phyloP scores from a whole-genome alignment of 495 filamentous ascomycete species.

The Penicillium dipodomyicola region DNA sequence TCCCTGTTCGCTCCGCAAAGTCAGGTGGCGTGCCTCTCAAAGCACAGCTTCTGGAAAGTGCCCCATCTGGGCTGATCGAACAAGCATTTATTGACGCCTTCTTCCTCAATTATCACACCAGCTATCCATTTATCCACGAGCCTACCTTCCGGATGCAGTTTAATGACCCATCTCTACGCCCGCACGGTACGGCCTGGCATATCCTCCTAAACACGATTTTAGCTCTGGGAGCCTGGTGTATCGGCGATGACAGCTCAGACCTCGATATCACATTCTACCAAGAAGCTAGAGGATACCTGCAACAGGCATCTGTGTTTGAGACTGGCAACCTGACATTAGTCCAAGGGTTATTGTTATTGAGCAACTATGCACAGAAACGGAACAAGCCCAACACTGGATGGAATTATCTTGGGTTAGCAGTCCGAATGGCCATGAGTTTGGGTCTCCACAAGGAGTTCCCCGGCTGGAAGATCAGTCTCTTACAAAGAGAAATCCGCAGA shows the following conservation, averaged over 20 bases:
- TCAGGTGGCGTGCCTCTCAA: slow-evolving; percentile 38
- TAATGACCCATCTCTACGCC: slow-evolving; percentile 48
- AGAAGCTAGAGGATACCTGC: slow-evolving; percentile 43
- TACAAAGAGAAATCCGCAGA: slow-evolving; percentile 47
- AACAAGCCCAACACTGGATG: slow-evolving; percentile 57
- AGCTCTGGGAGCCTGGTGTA: slow-evolving; percentile 52
- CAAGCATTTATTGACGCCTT: slow-evolving; percentile 52
- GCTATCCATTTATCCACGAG: slow-evolving; percentile 57
- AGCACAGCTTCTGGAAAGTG: slow-evolving; percentile 42
- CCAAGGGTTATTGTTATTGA: slow-evolving; percentile 51
- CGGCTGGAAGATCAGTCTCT: slow-evolving; percentile 52
- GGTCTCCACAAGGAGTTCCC: slow-evolving; percentile 57
- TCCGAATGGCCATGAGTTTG: slow-evolving; percentile 53
- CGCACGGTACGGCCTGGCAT: slow-evolving; percentile 51
- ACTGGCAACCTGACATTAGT: slow-evolving; percentile 52
- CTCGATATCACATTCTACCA: slow-evolving; percentile 50
- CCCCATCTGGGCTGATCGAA: slow-evolving; percentile 44
- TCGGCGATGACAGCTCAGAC: slow-evolving; percentile 49
- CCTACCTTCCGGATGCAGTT: slow-evolving; percentile 55
- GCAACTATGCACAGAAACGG: slow-evolving; percentile 55
- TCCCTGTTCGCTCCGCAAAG: slow-evolving; percentile 36
- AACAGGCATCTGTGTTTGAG: slow-evolving; percentile 49
- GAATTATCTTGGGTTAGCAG: slow-evolving; percentile 52
- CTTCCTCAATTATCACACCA: slow-evolving; percentile 52
- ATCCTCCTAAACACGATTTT: slow-evolving; percentile 52